Evolutionary conservation across 2,329 filamentous ascomycete genomes (phyloP).

Genomic region (Aspergillus flavus): DNA sequence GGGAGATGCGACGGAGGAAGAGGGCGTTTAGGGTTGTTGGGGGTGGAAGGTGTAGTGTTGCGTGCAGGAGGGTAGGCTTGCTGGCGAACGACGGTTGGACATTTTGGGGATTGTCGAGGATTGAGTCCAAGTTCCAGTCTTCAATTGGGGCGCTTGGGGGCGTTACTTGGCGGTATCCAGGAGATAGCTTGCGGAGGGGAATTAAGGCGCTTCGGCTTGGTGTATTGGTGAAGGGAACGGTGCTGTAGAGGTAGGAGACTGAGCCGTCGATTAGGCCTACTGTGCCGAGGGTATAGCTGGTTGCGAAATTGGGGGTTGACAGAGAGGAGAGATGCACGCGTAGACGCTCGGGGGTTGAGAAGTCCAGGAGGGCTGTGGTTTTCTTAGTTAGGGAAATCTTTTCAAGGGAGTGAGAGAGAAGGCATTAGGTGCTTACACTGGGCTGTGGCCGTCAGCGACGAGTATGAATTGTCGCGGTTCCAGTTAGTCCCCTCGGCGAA

Average conservation of each 20-base stretch:
- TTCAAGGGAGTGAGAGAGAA: background rate
- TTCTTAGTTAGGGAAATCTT: background rate
- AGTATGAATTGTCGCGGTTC: constrained; percentile 91
- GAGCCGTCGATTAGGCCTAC: constrained; percentile 92
- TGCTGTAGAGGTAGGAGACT: constrained; percentile 95
- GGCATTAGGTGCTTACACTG: constrained; percentile 59
- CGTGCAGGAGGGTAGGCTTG: constrained; percentile 49
- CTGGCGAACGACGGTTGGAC: constrained; percentile 8
- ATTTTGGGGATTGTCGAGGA: constrained; percentile 23
- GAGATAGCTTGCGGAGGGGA: constrained; percentile 74
- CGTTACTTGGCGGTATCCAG: constrained; percentile 78
- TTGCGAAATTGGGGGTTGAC: constrained; percentile 89
- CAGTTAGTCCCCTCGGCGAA: constrained; percentile 86
- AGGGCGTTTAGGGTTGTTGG: constrained; percentile 84
- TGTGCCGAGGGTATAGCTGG: constrained; percentile 87
- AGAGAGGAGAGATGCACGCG: constrained; percentile 88
- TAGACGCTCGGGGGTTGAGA: constrained; percentile 80
- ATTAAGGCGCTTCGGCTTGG: constrained; percentile 72
- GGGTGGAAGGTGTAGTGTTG: constrained; percentile 57
- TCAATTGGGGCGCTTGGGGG: constrained; percentile 37
- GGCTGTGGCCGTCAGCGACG: constrained; percentile 78
- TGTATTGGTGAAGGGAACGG: constrained; percentile 69
- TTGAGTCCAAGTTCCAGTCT: constrained; percentile 36
- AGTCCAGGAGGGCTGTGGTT: constrained; percentile 77
- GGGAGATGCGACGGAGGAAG: constrained; percentile 75